A percentile compares a stretch with the other conserved stretches of the same genome.
phyloP scores from a whole-genome alignment of 768 basidiomycete genomes.

The Boletus rufocinnamomeus region DNA sequence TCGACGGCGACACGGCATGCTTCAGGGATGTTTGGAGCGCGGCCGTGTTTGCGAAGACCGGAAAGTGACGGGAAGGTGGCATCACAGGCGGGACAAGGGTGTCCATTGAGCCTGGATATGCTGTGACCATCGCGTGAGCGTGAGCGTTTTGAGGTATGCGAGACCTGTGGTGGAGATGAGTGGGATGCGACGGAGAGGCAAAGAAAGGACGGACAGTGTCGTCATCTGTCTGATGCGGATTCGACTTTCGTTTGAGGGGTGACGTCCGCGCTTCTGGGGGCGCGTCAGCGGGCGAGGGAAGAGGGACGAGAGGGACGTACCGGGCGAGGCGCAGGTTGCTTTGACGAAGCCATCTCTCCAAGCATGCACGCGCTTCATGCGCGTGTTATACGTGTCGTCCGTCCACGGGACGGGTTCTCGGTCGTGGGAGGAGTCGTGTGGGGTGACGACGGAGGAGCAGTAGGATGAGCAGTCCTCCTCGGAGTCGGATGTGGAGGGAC shows the following conservation, averaged over 20 bases:
- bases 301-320: constrained; percentile 34
- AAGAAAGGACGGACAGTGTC: constrained; percentile 39
- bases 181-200: constrained; percentile 2
- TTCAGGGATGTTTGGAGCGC: constrained; percentile 53
- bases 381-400: constrained; percentile 53
- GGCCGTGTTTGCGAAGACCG: constrained; percentile 62
- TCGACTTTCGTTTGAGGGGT: constrained; percentile 50
- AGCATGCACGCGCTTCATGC: constrained; percentile 67
- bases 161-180: constrained; percentile 40
- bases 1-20: constrained; percentile 75
- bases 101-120: constrained; percentile 44
- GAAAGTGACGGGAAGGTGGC: constrained; percentile 61
- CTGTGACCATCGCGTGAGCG: constrained; percentile 44
- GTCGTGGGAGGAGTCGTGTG: constrained; percentile 37
- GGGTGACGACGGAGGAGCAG: constrained; percentile 64
- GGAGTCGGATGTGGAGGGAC: constrained; percentile 36
- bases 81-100: constrained; percentile 78
- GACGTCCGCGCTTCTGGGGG: constrained; percentile 29
- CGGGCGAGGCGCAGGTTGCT: constrained; percentile 42
- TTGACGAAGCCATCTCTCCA: constrained; percentile 66
- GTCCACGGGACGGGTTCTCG: constrained; percentile 31
- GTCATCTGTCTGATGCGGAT: constrained; percentile 41
- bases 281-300: constrained; percentile 8
- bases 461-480: constrained; percentile 64
- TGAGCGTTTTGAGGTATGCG: constrained; percentile 60